Evolutionary conservation across 163 green algal species (phyloP).

Genomic region (Chloromonas sp.): DNA sequence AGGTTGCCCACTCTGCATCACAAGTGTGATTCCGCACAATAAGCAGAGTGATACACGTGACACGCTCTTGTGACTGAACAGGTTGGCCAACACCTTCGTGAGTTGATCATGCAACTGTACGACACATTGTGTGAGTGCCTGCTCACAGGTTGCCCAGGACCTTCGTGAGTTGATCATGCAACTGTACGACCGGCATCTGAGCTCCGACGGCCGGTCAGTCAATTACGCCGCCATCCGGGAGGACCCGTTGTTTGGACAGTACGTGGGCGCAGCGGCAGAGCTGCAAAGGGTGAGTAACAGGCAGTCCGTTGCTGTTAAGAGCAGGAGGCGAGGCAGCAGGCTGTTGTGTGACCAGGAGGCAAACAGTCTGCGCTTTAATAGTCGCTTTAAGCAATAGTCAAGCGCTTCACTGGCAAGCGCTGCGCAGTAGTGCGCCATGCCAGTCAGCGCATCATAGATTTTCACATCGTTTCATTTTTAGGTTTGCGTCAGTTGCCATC

Average conservation of each 20-base stretch:
- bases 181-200: constrained; percentile 76
- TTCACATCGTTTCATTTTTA: too few relatives aligned
- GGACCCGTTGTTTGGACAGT: constrained; percentile 62
- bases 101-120: constrained; percentile 69
- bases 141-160: constrained; percentile 51
- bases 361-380: background rate
- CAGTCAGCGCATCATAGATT: too few relatives aligned
- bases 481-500: too few relatives aligned
- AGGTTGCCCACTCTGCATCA: too few relatives aligned
- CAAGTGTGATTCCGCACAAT: too few relatives aligned
- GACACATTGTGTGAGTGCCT: constrained; percentile 19
- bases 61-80: constrained; percentile 13
- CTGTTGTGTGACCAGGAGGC: background rate
- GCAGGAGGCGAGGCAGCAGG: too few relatives aligned
- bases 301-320: background rate
- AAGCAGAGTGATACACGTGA: too few relatives aligned
- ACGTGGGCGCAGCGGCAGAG: constrained; percentile 71
- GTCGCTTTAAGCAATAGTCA: background rate
- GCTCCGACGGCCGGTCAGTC: constrained; percentile 56
- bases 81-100: constrained; percentile 60
- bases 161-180: constrained; percentile 61
- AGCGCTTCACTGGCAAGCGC: background rate
- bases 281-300: constrained; percentile 59
- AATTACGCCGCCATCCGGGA: constrained; percentile 52
- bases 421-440: background rate